Base-by-base conservation (phyloP, 1,139 yeast species). In the Suhomyces yuchorum region DNA sequence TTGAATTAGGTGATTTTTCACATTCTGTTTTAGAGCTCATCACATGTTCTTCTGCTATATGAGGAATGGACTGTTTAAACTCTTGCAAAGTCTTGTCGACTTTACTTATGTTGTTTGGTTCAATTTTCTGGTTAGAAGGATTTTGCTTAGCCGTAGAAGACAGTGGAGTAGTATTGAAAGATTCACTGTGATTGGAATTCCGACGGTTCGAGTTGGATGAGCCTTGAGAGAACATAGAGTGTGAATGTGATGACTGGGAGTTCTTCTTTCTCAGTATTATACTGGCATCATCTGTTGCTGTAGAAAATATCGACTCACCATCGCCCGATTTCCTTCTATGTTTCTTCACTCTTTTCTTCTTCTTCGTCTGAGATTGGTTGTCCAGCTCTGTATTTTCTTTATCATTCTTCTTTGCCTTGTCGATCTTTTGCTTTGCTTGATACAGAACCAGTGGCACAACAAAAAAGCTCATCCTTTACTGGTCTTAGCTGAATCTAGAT, bases 371-470 rank as follows among this genome's bases (percentile, higher is more conserved):
- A 8, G 50, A 37, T 12, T 17, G 28, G 18, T 33, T 18, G 8
- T 47, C 50, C 39, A 32, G 39, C 4, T 26, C 35, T 12, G 17
- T 6, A 20, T 22, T 4, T 11, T 43, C 45, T 11, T 43, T 45
- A 19, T 52, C 46, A 17, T 49, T 53, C 40, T 51, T 46, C 40
- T 55, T 52, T 18, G 51, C 51, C 37, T 54, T 48, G 9, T 54
- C 51, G 11, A 58, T 50, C 47, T 54, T 55, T 49, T 57, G 55
- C 43, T 56, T 51, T 18, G 60, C 55, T 48, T 58, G 62, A 43
- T 54, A 56, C 51, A 52, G 54, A 23, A 58, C 58, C 48, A 49
- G 51, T 8, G 59, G 57, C 4, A 57, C 59, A 18, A 54, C 55
- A 28, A 54, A 57, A 50, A 47, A 58, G 39, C 56, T 56, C 62